Evolutionary conservation across 2,329 filamentous ascomycete species (phyloP).

Genomic region (Metarhizium anisopliae): DNA sequence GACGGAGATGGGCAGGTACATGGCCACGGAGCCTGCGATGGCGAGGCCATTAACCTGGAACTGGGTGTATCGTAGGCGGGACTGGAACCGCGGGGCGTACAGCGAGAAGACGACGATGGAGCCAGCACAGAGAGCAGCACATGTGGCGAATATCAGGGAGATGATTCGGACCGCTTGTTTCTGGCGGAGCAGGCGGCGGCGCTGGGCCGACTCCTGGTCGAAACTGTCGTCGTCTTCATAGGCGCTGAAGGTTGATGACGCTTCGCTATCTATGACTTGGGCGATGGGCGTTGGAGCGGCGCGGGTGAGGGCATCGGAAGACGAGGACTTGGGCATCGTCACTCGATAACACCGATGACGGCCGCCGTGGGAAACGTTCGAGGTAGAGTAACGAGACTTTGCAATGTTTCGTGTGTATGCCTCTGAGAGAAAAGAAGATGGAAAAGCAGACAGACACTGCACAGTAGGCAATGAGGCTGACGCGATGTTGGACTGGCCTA

Average conservation of each 20-base stretch:
- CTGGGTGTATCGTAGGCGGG: slow-evolving; percentile 78
- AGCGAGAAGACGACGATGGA: slow-evolving; percentile 91
- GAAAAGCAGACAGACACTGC: not conserved
- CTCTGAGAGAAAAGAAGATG: not conserved
- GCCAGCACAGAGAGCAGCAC: slow-evolving; percentile 67
- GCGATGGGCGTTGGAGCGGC: not conserved
- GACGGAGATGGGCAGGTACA: slow-evolving; percentile 86
- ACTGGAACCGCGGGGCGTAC: slow-evolving; percentile 85
- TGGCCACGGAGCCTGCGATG: slow-evolving; percentile 75
- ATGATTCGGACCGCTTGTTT: slow-evolving; percentile 30
- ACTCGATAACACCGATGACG: not conserved
- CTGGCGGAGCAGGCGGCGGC: slow-evolving; percentile 15
- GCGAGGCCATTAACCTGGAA: slow-evolving; percentile 86
- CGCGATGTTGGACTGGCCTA: no score
- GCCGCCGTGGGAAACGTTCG: not conserved
- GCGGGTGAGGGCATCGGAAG: slow-evolving; percentile 1
- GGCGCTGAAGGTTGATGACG: slow-evolving; percentile 2
- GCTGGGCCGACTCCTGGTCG: slow-evolving; percentile 9
- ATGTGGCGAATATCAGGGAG: slow-evolving; percentile 45
- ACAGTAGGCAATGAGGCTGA: not conserved
- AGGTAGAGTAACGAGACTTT: not conserved
- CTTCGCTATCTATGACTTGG: not conserved
- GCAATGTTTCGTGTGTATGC: not conserved
- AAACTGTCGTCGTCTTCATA: slow-evolving; percentile 8
- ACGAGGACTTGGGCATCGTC: slow-evolving; percentile 4